phyloP scores from a whole-genome alignment of 2,329 filamentous ascomycete species.

The Elsinoe batatas region DNA sequence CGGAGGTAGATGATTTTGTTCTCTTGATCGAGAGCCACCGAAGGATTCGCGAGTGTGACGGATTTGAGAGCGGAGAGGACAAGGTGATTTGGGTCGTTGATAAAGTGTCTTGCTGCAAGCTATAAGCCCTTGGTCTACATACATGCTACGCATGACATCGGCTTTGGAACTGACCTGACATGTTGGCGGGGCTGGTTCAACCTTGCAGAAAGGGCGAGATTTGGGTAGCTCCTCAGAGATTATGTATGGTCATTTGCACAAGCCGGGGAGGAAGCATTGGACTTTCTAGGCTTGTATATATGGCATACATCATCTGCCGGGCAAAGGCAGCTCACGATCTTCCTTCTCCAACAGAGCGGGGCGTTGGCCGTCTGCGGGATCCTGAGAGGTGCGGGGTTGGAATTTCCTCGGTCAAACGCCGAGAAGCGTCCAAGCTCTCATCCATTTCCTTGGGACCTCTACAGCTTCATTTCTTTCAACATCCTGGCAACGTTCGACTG shows the following conservation, averaged over 20 bases:
- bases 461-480: background rate
- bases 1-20: conserved; percentile 80
- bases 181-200: background rate
- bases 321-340: background rate
- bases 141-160: background rate
- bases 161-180: conserved; percentile 7
- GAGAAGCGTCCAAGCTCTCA: background rate
- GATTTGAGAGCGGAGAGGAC: conserved; percentile 67
- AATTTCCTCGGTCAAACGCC: background rate
- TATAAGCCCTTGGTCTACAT: background rate
- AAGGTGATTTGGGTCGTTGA: conserved; percentile 71
- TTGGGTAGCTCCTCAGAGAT: too few species aligned
- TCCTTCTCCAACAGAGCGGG: conserved; percentile 1
- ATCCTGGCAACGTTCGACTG: background rate
- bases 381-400: background rate
- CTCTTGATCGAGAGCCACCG: conserved; percentile 62
- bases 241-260: background rate
- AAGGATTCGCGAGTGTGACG: conserved; percentile 75
- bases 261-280: background rate
- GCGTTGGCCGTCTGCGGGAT: background rate
- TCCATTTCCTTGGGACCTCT: background rate
- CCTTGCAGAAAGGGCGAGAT: background rate
- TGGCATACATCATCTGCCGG: conserved; percentile 1
- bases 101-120: conserved; percentile 63
- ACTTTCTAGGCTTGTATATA: background rate